Percentiles rank a stretch among this genome's conserved stretches.
These are phyloP conservation scores for California macrophylla DNA, from an alignment of 441 rosid genomes.

Conservation along the genomic window DNA sequence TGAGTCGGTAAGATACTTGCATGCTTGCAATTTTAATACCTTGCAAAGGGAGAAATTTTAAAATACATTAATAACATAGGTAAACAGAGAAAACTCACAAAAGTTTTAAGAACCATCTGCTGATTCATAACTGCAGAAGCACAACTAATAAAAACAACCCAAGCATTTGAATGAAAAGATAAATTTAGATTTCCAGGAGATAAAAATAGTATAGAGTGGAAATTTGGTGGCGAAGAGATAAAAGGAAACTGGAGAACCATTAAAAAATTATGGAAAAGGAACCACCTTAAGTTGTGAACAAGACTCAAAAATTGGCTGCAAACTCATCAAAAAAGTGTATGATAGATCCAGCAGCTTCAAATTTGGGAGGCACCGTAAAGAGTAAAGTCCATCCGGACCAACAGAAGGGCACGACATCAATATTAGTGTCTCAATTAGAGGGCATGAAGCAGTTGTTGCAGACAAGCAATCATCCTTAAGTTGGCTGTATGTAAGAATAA, in stretches of 20 bases:
- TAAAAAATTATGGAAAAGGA: not conserved
- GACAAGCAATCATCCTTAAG: conserved; percentile 79
- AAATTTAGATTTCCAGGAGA: not conserved
- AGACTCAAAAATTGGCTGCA: conserved; percentile 78
- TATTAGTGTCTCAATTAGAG: conserved; percentile 69
- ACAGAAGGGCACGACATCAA: conserved; percentile 86
- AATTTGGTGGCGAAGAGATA: not conserved
- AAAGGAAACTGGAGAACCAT: not conserved
- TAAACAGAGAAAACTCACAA: not conserved
- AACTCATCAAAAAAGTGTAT: conserved; percentile 68
- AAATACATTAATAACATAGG: not conserved
- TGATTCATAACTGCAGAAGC: not conserved
- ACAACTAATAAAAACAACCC: not conserved
- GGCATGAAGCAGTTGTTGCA: conserved; percentile 72
- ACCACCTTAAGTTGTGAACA: conserved; percentile 70
- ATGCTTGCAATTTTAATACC: conserved; percentile 92
- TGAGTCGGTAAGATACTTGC: conserved; percentile 77
- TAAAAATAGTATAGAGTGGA: no score
- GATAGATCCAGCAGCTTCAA: conserved; percentile 75
- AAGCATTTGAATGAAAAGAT: not conserved
- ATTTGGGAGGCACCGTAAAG: conserved; percentile 50
- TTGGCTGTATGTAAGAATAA: conserved; percentile 43
- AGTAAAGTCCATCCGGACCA: conserved; percentile 68
- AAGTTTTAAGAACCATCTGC: not conserved
- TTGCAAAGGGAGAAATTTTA: conserved; percentile 21